Evolutionary conservation across 2,329 filamentous ascomycete genomes (phyloP), one percentile per base, ranked within the genome.

Genomic region (Fusarium xyrophilum): DNA sequence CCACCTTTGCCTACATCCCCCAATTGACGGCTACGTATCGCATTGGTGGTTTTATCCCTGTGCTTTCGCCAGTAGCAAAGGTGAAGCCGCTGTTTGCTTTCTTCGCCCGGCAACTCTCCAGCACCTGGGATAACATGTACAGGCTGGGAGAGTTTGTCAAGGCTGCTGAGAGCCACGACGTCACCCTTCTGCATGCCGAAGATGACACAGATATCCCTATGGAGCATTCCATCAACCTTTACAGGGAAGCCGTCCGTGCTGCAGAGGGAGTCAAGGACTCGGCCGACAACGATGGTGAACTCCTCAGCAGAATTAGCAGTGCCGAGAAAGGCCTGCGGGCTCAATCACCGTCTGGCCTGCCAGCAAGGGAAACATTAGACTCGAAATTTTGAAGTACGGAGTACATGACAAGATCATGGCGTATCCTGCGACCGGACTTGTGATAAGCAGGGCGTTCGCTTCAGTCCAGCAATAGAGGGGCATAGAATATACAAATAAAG

Each of bases 391-490:
- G 8, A 83, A 84, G 73, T 79, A 82, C 65, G 84, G 84, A 1
- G 73, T 83, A 9, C 84, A 86, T 57, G 84, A 85, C 71, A 79
- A 80, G 13, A 79, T 85, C 32, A 85, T 85, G 84, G 81, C 81
- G 5, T 82, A 84, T 71, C 81, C 83, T 3, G 76, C 83, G 14
- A 78, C 84, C 2, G 82, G 79, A 35, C 71, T 85, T 56, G 83
- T 83, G 1, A 78, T 85, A 30, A 59, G 56, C 6, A 56, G 66
- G 36, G 65, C 56, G 3, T 72, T 72, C 25, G 55, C 51, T n/a
- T 68, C 65, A 8, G 42, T 35, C 5, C 12, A 47, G 21, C 21
- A 12, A 50, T 50, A 50, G 30, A 48, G 3, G 21, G 6, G 21
- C 13, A 25, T 50, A 25, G 13, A 36, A 25, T n/a, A 9, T n/a